Percentiles rank a stretch among this genome's conserved stretches.
Evolutionary conservation across 2,329 filamentous ascomycete genomes (phyloP).

Genomic region (Penicillium concentricum): DNA sequence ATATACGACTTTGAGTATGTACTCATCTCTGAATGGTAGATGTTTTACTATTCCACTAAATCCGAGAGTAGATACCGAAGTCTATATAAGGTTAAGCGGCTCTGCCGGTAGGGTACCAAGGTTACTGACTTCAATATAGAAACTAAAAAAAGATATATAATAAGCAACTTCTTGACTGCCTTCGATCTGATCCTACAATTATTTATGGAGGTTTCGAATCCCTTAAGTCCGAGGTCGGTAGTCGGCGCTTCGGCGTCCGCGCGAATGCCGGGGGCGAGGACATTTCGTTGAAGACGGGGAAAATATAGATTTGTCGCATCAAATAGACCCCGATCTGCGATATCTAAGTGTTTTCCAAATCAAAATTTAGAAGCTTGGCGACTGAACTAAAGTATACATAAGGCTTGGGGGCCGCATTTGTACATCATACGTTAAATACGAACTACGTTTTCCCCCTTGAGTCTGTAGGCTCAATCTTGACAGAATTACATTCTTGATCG

Average conservation of each 20-base stretch:
- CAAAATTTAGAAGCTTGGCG: not conserved
- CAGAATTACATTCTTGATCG: not conserved
- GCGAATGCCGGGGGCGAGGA: not conserved
- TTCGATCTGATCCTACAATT: not conserved
- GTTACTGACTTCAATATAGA: too few species aligned
- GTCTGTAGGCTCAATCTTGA: not conserved
- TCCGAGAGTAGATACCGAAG: too few species aligned
- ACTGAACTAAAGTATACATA: not conserved
- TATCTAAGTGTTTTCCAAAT: not conserved
- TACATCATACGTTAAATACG: not conserved
- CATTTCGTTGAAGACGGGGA: not conserved
- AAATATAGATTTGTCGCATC: not conserved
- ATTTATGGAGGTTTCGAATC: not conserved
- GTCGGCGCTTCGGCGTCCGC: conserved; percentile 7
- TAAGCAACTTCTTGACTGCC: not conserved
- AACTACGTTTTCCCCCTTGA: not conserved
- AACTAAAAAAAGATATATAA: too few species aligned
- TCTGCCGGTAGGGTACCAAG: too few species aligned
- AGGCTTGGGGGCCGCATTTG: not conserved
- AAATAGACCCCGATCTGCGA: not conserved
- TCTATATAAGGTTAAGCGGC: too few species aligned
- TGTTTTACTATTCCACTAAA: too few species aligned
- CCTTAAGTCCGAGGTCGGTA: not conserved
- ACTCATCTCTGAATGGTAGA: too few species aligned
- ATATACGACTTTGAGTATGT: too few species aligned